A percentile compares a stretch with the other conserved stretches of the same genome.
Conservation (phyloP, 345 rosid genomes). For the Syzygium oleosum region DNA sequence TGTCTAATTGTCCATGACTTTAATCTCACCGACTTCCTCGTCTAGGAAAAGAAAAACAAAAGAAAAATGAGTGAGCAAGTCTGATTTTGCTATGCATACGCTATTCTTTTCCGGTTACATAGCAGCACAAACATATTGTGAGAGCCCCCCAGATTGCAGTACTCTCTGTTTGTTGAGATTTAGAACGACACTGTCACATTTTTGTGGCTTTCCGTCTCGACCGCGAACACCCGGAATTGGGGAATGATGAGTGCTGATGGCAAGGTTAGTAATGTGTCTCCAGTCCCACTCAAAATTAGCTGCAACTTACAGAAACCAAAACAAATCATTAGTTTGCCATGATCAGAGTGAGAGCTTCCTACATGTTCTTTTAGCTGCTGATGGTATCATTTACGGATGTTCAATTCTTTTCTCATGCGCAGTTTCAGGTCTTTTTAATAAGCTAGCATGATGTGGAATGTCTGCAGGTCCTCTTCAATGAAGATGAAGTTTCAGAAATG, state of each 20-base stretch:
- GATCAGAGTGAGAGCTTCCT: not conserved
- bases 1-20: too few species aligned
- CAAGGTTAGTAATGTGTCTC: not conserved
- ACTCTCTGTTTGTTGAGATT: not conserved
- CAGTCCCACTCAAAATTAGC: not conserved
- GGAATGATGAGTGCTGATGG: not conserved
- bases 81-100: too few species aligned
- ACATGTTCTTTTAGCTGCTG: not conserved
- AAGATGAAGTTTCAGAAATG: slow-evolving; percentile 59
- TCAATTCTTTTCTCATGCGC: not conserved
- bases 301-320: not conserved
- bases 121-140: too few species aligned
- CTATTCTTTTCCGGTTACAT: too few species aligned
- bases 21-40: too few species aligned
- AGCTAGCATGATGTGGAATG: not conserved
- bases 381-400: not conserved
- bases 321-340: not conserved
- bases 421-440: not conserved
- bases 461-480: slow-evolving; percentile 56
- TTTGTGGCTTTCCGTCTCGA: not conserved
- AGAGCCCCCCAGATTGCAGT: too few species aligned
- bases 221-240: not conserved
- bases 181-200: not conserved
- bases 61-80: too few species aligned
- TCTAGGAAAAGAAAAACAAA: too few species aligned